These are phyloP conservation scores for Pseudogymnoascus sp. DNA, from an alignment of 2,329 filamentous ascomycete genomes.

Conservation along the genomic window DNA sequence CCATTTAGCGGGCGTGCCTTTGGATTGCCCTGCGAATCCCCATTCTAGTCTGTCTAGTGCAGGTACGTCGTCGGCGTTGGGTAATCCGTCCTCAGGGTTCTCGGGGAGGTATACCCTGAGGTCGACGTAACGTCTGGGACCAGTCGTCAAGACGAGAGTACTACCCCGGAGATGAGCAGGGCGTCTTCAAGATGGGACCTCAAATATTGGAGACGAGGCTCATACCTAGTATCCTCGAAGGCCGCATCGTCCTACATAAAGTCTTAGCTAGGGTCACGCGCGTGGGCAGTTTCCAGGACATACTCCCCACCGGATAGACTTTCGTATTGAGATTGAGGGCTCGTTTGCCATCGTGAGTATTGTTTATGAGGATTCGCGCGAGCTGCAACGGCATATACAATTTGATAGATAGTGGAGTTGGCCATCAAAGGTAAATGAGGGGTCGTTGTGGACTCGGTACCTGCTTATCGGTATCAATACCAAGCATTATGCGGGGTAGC, in stretches of 20 bases:
- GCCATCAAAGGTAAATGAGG: not conserved
- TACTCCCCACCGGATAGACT: constrained; percentile 14
- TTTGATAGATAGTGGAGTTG: not conserved
- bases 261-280: not conserved
- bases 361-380: not conserved
- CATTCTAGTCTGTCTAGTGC: constrained; percentile 20
- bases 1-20: not conserved
- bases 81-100: constrained; percentile 14
- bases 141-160: constrained; percentile 25
- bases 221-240: not conserved
- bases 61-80: constrained; percentile 6
- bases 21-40: constrained; percentile 23
- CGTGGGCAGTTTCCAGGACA: not conserved
- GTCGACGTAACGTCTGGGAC: constrained; percentile 21
- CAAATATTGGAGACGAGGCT: not conserved
- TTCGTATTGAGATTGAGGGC: constrained; percentile 14
- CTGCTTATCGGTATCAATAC: constrained; percentile 2
- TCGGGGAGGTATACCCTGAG: constrained; percentile 19
- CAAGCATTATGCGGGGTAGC: constrained; percentile 1
- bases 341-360: not conserved
- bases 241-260: not conserved
- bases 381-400: not conserved
- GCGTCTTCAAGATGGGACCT: not conserved
- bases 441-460: not conserved
- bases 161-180: not conserved